A percentile compares a stretch with the other conserved stretches of the same genome.
Evolutionary conservation across 805 yeast species (phyloP).

Genomic region (Cyberlindnera nakhonratchasimensis): DNA sequence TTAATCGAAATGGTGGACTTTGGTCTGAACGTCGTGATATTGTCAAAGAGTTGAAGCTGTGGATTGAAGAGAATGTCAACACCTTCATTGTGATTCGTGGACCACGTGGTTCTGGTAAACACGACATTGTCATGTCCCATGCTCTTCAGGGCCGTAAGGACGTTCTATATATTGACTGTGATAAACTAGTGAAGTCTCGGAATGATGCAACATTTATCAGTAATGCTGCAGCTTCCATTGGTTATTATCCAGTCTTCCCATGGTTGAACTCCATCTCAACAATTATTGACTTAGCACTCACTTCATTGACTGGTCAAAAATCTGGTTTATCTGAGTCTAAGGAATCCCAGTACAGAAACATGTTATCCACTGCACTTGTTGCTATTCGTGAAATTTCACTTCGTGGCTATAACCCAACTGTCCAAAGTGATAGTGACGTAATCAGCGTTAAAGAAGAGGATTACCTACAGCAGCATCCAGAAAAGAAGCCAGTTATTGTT

Average conservation of each 20-base stretch:
- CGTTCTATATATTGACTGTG: constrained; percentile 76
- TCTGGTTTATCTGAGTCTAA: constrained; percentile 83
- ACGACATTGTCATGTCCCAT: constrained; percentile 68
- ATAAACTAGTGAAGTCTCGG: constrained; percentile 64
- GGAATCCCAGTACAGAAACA: constrained; percentile 77
- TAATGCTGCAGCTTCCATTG: constrained; percentile 69
- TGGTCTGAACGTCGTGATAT: constrained; percentile 74
- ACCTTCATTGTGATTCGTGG: constrained; percentile 89
- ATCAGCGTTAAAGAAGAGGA: constrained; percentile 65
- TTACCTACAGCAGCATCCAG: constrained; percentile 80
- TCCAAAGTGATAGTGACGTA: constrained; percentile 31
- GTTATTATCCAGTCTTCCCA: constrained; percentile 91
- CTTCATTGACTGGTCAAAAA: constrained; percentile 91
- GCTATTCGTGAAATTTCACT: constrained; percentile 69
- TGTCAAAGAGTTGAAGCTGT: constrained; percentile 64
- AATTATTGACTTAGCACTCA: constrained; percentile 79
- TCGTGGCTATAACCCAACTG: constrained; percentile 38
- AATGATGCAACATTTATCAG: constrained; percentile 67
- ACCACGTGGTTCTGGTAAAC: constrained; percentile 94
- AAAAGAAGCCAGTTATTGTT: constrained; percentile 79
- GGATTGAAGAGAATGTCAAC: constrained; percentile 86
- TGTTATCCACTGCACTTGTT: constrained; percentile 65
- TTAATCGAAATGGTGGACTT: constrained; percentile 33
- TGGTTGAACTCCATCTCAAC: constrained; percentile 82
- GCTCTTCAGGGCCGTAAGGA: constrained; percentile 59